Percentiles rank a stretch among this genome's conserved stretches.
phyloP scores from a whole-genome alignment of 257 asterid genomes.

The Solanum verrucosum region DNA sequence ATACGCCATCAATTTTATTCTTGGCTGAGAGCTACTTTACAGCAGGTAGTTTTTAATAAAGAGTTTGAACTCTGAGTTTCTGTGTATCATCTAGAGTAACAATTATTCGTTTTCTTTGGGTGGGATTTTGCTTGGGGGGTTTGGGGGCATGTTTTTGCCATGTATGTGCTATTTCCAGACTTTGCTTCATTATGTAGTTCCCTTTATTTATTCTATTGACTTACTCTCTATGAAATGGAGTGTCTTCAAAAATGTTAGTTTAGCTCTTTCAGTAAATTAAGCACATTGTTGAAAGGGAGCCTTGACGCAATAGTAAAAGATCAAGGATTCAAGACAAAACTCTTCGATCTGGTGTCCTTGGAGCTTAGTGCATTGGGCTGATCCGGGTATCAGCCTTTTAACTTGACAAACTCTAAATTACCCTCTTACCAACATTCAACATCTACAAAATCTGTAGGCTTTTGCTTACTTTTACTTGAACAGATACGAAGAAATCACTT shows the following conservation, averaged over 20 bases:
- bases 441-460: neutral
- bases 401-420: neutral
- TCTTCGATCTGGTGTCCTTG: neutral
- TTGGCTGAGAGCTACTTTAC: conserved; percentile 51
- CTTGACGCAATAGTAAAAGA: neutral
- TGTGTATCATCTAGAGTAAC: conserved; percentile 8
- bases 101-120: conserved; percentile 6
- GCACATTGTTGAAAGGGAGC: neutral
- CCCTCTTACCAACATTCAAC: no score
- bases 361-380: neutral
- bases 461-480: neutral
- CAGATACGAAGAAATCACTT: neutral
- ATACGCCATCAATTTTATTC: conserved; percentile 36
- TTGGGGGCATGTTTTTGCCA: neutral
- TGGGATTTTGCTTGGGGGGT: neutral
- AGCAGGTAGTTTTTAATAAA: conserved; percentile 28
- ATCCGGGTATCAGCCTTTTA: neutral
- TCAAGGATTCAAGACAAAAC: neutral
- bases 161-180: neutral
- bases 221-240: neutral
- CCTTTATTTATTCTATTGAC: neutral
- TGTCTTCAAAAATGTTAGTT: neutral
- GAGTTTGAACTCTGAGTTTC: conserved; percentile 8
- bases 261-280: neutral
- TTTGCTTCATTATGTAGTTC: neutral